Evolutionary conservation across 768 basidiomycete species (phyloP).

Genomic region (Rubroboletus satanas): DNA sequence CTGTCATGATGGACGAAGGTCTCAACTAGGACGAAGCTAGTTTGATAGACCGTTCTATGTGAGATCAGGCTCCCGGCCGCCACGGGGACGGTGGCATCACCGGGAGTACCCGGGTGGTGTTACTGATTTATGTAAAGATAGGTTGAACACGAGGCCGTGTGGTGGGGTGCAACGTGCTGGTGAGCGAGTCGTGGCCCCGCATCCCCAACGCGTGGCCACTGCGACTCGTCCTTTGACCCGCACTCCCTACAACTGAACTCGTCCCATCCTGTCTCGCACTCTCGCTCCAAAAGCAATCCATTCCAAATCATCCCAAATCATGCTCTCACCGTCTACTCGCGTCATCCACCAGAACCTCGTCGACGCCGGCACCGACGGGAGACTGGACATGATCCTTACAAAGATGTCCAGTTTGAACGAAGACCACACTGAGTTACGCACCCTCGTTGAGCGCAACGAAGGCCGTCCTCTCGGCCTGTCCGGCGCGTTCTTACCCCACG

Average conservation of each 20-base stretch:
- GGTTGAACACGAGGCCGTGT: not conserved
- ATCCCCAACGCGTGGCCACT: not conserved
- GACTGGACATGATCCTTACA: slow-evolving; percentile 11
- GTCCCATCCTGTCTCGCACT: not conserved
- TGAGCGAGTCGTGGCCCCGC: not conserved
- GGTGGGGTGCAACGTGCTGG: not conserved
- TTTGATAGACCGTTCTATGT: not conserved
- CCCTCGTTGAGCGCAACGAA: slow-evolving; percentile 30
- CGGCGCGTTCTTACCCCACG: slow-evolving; percentile 17
- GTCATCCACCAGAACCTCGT: slow-evolving; percentile 28
- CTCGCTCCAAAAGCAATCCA: not conserved
- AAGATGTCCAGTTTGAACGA: slow-evolving; percentile 22
- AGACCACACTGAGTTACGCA: slow-evolving; percentile 19
- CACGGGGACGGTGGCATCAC: not conserved
- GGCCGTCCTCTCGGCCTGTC: slow-evolving; percentile 33
- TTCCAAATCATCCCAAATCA: not conserved
- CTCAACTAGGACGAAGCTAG: not conserved
- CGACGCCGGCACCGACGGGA: slow-evolving; percentile 23
- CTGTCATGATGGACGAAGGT: not conserved
- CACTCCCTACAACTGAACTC: not conserved
- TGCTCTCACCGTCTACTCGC: slow-evolving; percentile 11
- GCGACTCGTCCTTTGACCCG: slow-evolving; percentile 5
- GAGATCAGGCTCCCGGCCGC: too few relatives aligned
- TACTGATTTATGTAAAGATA: not conserved
- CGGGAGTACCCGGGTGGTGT: not conserved